Conservation (phyloP, 306 rosid genomes). For the Fragaria nilgerrensis region DNA sequence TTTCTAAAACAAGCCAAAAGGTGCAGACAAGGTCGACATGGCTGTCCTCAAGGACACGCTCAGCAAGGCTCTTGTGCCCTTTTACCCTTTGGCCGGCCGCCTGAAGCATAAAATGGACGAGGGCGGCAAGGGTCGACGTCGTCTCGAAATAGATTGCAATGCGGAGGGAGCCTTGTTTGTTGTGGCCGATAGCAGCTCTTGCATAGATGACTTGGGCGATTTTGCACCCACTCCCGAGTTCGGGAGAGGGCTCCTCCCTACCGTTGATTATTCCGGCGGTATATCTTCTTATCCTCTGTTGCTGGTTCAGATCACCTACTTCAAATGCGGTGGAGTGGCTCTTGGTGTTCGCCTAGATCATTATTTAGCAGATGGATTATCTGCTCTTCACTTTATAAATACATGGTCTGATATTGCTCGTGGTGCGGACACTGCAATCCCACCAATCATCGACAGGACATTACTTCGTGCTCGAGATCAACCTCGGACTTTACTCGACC, state of each 20-base stretch:
- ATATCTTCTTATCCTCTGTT: slow-evolving; percentile 60
- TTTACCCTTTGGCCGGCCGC: slow-evolving; percentile 84
- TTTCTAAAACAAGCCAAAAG: slow-evolving; percentile 46
- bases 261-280: slow-evolving; percentile 64
- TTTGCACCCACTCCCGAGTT: slow-evolving; percentile 78
- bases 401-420: slow-evolving; percentile 46
- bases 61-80: slow-evolving; percentile 63
- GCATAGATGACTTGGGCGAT: slow-evolving; percentile 73
- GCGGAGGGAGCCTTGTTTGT: slow-evolving; percentile 74
- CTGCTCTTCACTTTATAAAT: slow-evolving; percentile 32
- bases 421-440: neutral
- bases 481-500: neutral
- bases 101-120: slow-evolving; percentile 47
- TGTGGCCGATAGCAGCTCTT: slow-evolving; percentile 51
- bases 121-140: slow-evolving; percentile 34
- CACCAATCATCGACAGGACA: neutral
- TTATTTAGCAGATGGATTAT: neutral
- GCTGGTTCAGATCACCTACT: slow-evolving; percentile 58
- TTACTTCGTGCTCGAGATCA: neutral
- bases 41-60: slow-evolving; percentile 53
- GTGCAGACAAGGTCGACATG: slow-evolving; percentile 28
- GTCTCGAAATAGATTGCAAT: slow-evolving; percentile 71
- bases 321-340: slow-evolving; percentile 5
- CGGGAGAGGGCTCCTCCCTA: slow-evolving; percentile 61
- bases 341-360: neutral